Evolutionary conservation across 805 yeast species (phyloP), one percentile per base, ranked within the genome.

Genomic region (Wickerhamiella galacta): DNA sequence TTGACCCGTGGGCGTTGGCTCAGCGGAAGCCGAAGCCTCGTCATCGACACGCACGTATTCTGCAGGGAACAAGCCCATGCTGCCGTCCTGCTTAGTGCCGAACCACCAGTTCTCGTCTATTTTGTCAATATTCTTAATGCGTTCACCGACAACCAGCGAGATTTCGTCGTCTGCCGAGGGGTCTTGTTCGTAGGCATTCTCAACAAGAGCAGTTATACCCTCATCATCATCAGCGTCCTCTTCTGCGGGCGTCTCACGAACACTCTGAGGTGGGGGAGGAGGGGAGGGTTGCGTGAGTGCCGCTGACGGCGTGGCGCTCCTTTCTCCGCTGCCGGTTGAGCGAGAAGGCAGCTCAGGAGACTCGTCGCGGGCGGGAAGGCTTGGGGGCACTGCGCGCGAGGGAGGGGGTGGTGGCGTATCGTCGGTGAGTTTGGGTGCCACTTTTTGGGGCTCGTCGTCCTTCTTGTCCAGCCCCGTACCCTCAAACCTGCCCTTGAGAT

Each of bases 101-200:
- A 77, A 61, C 96, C 96, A 90, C 87, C 87, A 79, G 43, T 74
- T 83, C 36, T 72, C 78, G 47, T 75, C 83, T 11, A 72, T 68
- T 44, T 71, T 66, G 39, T 75, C 77, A 40, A 80, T 72, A 18
- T 70, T 70, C n/a, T 64, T 56, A 39, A 79, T 69, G 22, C 51
- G 42, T 41, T 79, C 90, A 33, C 79, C 83, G 44, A 74, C 85
- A 14, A 42, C 58, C 30, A 79, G 68, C 0, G 63, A 63, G 32
- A 79, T 68, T 51, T 79, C 92, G 45, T 78, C 75, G 34, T 75
- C 85, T 46, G 77, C 92, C 39, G 70, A 81, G 46, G 72, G 70
- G 42, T 62, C 74, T 43, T 76, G 75, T 39, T 77, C 90, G 52
- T 82, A 90, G 48, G 74, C 44, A 24, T 34, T 30, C 21, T 32